phyloP scores from a whole-genome alignment of 352 stramenopile genomes.

The Phytophthora citrophthora region DNA sequence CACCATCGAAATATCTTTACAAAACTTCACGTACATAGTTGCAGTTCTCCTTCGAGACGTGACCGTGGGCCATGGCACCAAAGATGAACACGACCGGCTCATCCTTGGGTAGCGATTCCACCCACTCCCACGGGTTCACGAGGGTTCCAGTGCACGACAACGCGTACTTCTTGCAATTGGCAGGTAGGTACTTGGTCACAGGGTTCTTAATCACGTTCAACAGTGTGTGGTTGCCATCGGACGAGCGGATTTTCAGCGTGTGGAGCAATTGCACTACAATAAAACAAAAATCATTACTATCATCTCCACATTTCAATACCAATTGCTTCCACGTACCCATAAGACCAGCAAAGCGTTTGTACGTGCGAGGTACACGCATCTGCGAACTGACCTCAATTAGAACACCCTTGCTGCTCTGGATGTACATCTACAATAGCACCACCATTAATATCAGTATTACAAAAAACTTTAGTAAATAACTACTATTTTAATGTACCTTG shows the following conservation, averaged over 20 bases:
- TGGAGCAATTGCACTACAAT: conserved; percentile 98
- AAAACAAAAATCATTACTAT: conserved; percentile 32
- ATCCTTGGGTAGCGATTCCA: conserved; percentile 90
- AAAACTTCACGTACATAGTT: conserved; percentile 85
- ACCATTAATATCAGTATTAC: background rate
- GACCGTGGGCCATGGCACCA: conserved; percentile 96
- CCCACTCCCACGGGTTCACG: conserved; percentile 96
- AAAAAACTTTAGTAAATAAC: background rate
- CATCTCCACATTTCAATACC: background rate
- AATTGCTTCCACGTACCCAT: conserved; percentile 83
- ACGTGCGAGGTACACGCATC: conserved; percentile 98
- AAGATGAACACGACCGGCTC: conserved; percentile 98
- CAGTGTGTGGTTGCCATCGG: conserved; percentile 96
- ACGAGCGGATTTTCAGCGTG: conserved; percentile 99
- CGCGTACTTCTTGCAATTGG: conserved; percentile 96
- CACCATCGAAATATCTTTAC: background rate
- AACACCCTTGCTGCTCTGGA: conserved; percentile 97
- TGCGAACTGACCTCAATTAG: conserved; percentile 98
- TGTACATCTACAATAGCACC: conserved; percentile 78
- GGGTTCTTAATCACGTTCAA: conserved; percentile 99
- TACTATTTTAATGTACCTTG: conserved; percentile 66
- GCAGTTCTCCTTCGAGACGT: conserved; percentile 97
- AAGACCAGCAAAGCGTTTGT: conserved; percentile 98
- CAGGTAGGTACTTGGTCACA: conserved; percentile 96
- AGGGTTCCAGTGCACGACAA: conserved; percentile 94